Evolutionary conservation across 2,329 filamentous ascomycete genomes (phyloP), one percentile per base, ranked within the genome.

Genomic region (Fusarium penzigii): DNA sequence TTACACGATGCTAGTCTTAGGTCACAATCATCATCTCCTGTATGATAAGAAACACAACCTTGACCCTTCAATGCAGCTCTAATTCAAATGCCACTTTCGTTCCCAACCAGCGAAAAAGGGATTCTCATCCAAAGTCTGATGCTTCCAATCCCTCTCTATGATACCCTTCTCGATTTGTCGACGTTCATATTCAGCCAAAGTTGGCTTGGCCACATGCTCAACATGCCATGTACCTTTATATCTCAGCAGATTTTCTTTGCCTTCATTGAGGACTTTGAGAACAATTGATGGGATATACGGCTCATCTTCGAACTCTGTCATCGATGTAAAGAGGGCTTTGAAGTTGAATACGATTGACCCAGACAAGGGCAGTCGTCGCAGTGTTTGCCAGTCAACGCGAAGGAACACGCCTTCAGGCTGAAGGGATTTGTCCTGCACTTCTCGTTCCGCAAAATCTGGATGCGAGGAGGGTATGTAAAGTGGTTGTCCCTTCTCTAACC

Each of bases 311-410:
- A 95, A 85, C 57, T 88, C 84, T 1, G 78, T 68, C 0, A 96
- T 68, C 0, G 88, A 88, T 0, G 90, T 94, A 70, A 95, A 95
- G 0, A 94, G 70, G 0, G 88, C 90, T 66, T 93, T 95, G 81
- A 93, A 96, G 69, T 94, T 95, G 75, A 96, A 96, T 0, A 91
- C 82, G 2, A 96, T 76, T 0, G 81, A 87, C 0, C 83, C 89
- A 0, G 87, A 91, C 0, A 96, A 75, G 0, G 91, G 90, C 0
- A 96, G 73, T 3, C 91, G 83, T 2, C 91, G 84, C 5, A 96
- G 74, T 0, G 91, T 96, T 71, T 96, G 92, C 89, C 90, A 95
- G 69, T 96, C 91, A 2, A 94, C 90, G 5, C 91, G 82, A 2
- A 96, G 75, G 55, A 87, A 75, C 57, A 89, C 76, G 34, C 89